Percentiles rank a stretch among this genome's conserved stretches.
Conservation (phyloP, 2,329 filamentous ascomycete species). For the Aschersonia sp. region DNA sequence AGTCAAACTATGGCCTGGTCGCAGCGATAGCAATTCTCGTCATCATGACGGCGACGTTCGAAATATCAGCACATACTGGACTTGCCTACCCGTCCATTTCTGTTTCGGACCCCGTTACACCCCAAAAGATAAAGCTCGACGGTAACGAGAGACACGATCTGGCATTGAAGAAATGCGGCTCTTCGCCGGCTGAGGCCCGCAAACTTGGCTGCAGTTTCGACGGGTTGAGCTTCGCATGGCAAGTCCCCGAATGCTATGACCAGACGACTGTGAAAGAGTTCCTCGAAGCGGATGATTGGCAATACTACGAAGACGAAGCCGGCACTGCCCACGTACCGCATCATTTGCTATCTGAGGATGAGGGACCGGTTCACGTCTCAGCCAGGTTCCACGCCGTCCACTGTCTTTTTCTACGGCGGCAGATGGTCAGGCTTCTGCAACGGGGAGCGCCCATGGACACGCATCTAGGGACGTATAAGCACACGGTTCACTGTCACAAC, state of each 20-base stretch:
- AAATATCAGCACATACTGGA: too few species aligned
- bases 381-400: slow-evolving; percentile 1
- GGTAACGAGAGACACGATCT: too few species aligned
- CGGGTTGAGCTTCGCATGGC: slow-evolving; percentile 3
- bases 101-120: too few species aligned
- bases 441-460: slow-evolving; percentile 1
- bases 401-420: slow-evolving; percentile 1
- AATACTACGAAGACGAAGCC: slow-evolving; percentile 1
- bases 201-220: slow-evolving; percentile 1
- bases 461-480: slow-evolving; percentile 2
- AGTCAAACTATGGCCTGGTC: too few species aligned
- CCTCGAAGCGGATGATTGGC: neutral
- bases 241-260: slow-evolving; percentile 3
- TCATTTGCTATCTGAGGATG: neutral
- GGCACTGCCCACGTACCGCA: neutral
- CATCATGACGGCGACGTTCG: too few species aligned
- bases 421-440: slow-evolving; percentile 2
- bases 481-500: slow-evolving; percentile 1
- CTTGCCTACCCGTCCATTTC: too few species aligned
- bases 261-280: slow-evolving; percentile 1
- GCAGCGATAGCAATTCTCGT: too few species aligned
- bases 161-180: neutral
- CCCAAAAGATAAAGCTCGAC: too few species aligned
- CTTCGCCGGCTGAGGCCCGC: neutral
- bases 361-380: slow-evolving; percentile 1